Evolutionary conservation across 371 early-diverging fungal genomes (phyloP).

Genomic region (Saksenaea vasiformis): DNA sequence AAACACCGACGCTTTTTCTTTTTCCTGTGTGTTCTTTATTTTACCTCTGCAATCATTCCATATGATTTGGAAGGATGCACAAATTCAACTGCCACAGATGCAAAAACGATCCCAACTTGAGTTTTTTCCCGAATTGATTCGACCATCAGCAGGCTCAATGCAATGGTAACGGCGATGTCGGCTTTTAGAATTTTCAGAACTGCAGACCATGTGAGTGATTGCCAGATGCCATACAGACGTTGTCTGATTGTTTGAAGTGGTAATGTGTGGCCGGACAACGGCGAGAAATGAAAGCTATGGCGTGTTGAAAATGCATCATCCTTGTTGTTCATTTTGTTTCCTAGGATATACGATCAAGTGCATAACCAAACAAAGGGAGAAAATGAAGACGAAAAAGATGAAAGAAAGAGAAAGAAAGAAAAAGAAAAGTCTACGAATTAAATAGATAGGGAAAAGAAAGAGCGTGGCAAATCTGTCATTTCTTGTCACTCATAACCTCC

Average conservation of each 20-base stretch:
- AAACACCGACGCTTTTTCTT: neutral
- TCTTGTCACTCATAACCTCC: neutral
- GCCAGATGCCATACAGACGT: conserved; percentile 35
- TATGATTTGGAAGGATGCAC: conserved; percentile 48
- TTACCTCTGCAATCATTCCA: conserved; percentile 42
- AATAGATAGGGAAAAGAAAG: neutral
- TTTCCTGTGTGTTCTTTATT: neutral
- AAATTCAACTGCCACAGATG: conserved; percentile 46
- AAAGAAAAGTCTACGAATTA: neutral
- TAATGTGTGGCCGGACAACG: conserved; percentile 29
- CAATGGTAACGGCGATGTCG: conserved; percentile 42
- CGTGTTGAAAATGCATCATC: conserved; percentile 18
- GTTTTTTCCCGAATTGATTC: conserved; percentile 28
- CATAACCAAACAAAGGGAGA: conserved; percentile 2
- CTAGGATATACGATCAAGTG: neutral
- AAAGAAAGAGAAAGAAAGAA: neutral
- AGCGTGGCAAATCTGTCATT: neutral
- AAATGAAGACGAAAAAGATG: neutral
- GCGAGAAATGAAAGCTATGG: conserved; percentile 34
- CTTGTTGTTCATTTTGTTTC: conserved; percentile 16
- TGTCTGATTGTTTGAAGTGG: conserved; percentile 38
- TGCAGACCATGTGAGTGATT: conserved; percentile 42
- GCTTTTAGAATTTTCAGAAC: conserved; percentile 45
- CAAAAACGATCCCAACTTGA: conserved; percentile 29
- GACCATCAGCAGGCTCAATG: conserved; percentile 31